Conservation (phyloP, 129 eudicot species). For the Flaveria trinervia region DNA sequence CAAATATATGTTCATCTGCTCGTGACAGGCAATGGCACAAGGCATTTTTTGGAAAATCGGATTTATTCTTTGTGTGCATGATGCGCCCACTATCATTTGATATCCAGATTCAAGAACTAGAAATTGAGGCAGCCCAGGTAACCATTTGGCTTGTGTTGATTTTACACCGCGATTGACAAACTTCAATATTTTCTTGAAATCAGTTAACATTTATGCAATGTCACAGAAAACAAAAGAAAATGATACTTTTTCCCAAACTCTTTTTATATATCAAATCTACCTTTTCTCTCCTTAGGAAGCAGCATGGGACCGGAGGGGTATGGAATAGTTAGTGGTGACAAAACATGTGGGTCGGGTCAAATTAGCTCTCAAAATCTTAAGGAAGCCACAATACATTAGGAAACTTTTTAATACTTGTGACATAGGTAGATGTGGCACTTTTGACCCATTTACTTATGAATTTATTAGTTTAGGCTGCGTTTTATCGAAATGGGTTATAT, state of each 20-base stretch:
- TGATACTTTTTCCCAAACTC: background rate
- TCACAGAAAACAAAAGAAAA: background rate
- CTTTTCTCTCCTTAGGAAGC: background rate
- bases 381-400: conserved; percentile 1
- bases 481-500: background rate
- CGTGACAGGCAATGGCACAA: conserved; percentile 63
- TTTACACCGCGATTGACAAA: background rate
- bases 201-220: background rate
- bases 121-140: conserved; percentile 83
- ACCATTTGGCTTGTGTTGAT: background rate
- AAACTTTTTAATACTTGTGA: background rate
- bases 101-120: conserved; percentile 65
- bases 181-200: conserved; percentile 4
- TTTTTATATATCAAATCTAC: background rate
- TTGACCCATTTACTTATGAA: background rate
- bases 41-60: conserved; percentile 62
- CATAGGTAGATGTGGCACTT: background rate
- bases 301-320: background rate
- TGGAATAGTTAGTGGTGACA: background rate
- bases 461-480: background rate
- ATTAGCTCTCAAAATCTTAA: background rate
- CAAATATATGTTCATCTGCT: conserved; percentile 8
- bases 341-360: background rate
- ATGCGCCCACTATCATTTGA: conserved; percentile 63
- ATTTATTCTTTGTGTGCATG: conserved; percentile 65